Conservation (phyloP, 2,329 filamentous ascomycete species). For the Diaporthe citri region DNA sequence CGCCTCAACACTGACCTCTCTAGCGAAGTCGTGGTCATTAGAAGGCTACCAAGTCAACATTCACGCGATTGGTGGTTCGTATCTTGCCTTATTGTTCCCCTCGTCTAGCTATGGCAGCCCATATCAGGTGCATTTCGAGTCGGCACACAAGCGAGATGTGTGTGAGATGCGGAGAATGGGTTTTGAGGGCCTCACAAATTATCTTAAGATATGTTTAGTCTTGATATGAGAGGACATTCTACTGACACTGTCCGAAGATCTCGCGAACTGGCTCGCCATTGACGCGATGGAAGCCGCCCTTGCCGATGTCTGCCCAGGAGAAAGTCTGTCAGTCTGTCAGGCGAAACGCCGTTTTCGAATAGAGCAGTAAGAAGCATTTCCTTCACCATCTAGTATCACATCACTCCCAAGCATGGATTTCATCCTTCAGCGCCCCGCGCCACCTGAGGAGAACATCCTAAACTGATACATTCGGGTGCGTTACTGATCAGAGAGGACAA, state of each 20-base stretch:
- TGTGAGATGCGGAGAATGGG: no score
- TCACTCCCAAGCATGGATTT: not conserved
- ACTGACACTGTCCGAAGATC: conserved; percentile 55
- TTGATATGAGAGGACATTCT: not conserved
- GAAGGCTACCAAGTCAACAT: conserved; percentile 78
- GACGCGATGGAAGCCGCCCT: conserved; percentile 72
- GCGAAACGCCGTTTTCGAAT: conserved; percentile 72
- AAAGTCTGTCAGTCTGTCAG: conserved; percentile 63
- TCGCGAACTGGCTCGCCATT: conserved; percentile 74
- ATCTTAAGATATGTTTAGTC: not conserved
- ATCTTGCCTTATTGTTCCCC: not conserved
- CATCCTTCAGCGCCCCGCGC: not conserved
- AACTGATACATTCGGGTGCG: not conserved
- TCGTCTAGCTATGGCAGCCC: not conserved
- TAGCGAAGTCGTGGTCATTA: conserved; percentile 70
- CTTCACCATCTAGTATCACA: not conserved
- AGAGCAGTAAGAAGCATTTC: conserved; percentile 62
- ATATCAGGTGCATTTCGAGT: not conserved
- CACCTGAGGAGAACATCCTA: not conserved
- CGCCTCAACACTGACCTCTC: conserved; percentile 65
- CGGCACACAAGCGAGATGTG: not conserved
- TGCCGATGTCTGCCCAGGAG: conserved; percentile 62
- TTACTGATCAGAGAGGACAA: not conserved
- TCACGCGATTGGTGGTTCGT: conserved; percentile 71
- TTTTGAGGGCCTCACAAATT: not conserved